A percentile compares a stretch with the other conserved stretches of the same genome.
phyloP scores from a whole-genome alignment of 1,284 basidiomycete genomes.

The Ganoderma lucidum region DNA sequence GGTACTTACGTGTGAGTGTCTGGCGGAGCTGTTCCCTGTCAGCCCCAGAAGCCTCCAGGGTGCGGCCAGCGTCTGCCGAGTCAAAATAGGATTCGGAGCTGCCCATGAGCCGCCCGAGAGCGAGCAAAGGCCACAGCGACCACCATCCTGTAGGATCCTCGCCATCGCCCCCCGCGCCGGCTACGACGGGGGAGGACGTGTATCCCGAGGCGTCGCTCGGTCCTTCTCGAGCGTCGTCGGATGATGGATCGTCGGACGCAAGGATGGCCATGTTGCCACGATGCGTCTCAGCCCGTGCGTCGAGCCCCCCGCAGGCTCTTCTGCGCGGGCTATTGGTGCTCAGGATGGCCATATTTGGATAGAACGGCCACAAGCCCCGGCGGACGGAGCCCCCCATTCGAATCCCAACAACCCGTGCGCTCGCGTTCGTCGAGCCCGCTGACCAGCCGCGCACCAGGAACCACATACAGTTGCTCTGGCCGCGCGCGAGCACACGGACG shows the following conservation, averaged over 20 bases:
- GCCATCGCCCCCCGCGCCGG: conserved; percentile 1
- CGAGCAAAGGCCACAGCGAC: background rate
- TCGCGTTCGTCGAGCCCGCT: conserved; percentile 9
- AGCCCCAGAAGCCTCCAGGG: background rate
- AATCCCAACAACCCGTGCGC: background rate
- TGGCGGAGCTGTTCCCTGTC: conserved; percentile 10
- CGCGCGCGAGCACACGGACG: background rate
- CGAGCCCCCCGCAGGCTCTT: conserved; percentile 15
- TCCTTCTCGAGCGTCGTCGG: conserved; percentile 18
- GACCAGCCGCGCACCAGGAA: conserved; percentile 21
- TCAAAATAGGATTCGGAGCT: background rate
- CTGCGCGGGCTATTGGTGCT: conserved; percentile 13
- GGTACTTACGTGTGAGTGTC: conserved; percentile 10
- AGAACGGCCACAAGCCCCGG: conserved; percentile 15
- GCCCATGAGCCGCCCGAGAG: background rate
- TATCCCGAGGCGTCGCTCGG: conserved; percentile 16
- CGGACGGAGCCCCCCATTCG: conserved; percentile 12
- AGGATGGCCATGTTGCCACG: conserved; percentile 22
- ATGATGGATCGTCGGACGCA: conserved; percentile 33
- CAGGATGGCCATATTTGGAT: conserved; percentile 20
- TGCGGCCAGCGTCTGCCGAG: background rate
- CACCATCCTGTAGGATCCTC: background rate
- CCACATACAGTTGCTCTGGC: background rate
- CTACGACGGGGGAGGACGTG: conserved; percentile 20
- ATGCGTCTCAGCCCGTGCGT: conserved; percentile 20